phyloP scores from a whole-genome alignment of 495 filamentous ascomycete genomes.

The Hypoxylon fragiforme region DNA sequence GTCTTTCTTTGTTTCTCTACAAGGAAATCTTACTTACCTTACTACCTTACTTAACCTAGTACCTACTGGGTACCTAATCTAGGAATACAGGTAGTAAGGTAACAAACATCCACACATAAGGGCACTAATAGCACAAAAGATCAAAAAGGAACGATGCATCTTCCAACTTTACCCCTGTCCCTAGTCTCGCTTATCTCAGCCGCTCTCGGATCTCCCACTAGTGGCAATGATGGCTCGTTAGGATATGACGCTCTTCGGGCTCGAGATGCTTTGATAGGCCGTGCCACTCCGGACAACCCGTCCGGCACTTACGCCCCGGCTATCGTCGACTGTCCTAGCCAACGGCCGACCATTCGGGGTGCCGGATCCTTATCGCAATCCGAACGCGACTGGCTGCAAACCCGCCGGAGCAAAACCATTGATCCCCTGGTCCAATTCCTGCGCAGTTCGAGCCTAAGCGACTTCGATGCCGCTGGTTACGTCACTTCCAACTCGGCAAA shows the following conservation, averaged over 20 bases:
- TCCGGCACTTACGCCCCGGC: conserved; percentile 59
- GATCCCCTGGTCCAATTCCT: conserved; percentile 75
- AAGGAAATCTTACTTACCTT: not conserved
- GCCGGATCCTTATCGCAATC: conserved; percentile 63
- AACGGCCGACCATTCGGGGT: conserved; percentile 51
- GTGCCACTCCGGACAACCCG: conserved; percentile 58
- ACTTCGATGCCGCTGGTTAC: conserved; percentile 74
- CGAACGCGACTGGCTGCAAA: conserved; percentile 67
- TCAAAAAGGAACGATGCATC: conserved; percentile 21
- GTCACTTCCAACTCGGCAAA: conserved; percentile 61
- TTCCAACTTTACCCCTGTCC: conserved; percentile 25
- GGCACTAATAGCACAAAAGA: too few relatives aligned
- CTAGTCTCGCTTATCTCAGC: conserved; percentile 26
- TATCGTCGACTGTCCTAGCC: conserved; percentile 53
- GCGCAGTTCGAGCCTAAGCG: conserved; percentile 67
- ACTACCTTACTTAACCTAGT: not conserved
- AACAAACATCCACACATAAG: too few relatives aligned
- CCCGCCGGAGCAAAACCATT: conserved; percentile 59
- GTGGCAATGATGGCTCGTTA: conserved; percentile 1
- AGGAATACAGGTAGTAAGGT: too few relatives aligned
- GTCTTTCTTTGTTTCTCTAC: too few relatives aligned
- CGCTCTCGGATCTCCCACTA: conserved; percentile 23
- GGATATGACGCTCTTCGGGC: conserved; percentile 4
- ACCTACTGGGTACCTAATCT: not conserved
- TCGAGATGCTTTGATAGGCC: conserved; percentile 28